Evolutionary conservation across 768 basidiomycete genomes (phyloP), one percentile per base, ranked within the genome.

Genomic region (Hebeloma cylindrosporum): DNA sequence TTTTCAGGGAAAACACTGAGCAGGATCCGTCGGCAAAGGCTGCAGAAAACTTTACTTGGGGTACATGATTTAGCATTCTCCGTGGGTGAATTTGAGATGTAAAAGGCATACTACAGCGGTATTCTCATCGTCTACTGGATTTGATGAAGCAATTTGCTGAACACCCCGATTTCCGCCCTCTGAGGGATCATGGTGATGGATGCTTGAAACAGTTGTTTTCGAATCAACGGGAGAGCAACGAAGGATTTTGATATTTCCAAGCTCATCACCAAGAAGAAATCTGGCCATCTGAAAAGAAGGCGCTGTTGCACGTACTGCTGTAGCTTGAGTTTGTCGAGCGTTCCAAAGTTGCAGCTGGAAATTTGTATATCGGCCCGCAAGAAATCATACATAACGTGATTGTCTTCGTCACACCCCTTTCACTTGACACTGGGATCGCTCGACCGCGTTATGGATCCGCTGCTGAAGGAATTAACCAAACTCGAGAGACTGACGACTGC

Each of bases 401-500:
- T 18, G 33, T 35, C 33, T 17, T 18, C 22, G 17, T 18, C 18
- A n/a, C 7, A 8, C 7, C 18, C 32, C 7, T 14, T n/a, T 14
- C 18, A 14, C n/a, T 35, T 13, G 16, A 17, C 33, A 17, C 3
- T 21, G 43, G 28, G 20, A 22, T n/a, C 22, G 25, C 8, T 14
- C 25, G 29, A 50, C 37, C 42, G 52, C 48, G 47, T 25, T 42
- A 90, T 91, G 89, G 87, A 91, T 30, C 79, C 68, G 8, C 74
- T 83, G 27, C 67, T 88, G 48, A 92, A 88, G 64, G 90, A 93
- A 61, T 74, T 92, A 5, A 78, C 77, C 20, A 91, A 81, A 66
- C 78, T 93, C 45, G 85, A 90, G 60, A 75, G 79, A 48, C 67
- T 84, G 27, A 77, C 78, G 3, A 69, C 74, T 16, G 54, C 66